A percentile compares a stretch with the other conserved stretches of the same genome.
These are phyloP conservation scores for Leccinellum rugosiceps DNA, from an alignment of 768 basidiomycete genomes.

Conservation along the genomic window DNA sequence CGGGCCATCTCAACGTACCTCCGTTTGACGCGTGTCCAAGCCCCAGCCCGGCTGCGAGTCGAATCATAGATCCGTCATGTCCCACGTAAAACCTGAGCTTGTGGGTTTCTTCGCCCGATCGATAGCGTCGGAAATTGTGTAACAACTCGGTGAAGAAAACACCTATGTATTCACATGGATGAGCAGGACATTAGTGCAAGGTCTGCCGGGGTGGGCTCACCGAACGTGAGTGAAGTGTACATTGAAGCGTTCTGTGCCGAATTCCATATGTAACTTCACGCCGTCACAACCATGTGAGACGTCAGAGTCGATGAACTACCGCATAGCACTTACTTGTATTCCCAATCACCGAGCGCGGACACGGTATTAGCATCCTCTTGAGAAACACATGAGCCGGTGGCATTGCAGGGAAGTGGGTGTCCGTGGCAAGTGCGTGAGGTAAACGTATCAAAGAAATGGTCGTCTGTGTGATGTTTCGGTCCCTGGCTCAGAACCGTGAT, in stretches of 20 bases:
- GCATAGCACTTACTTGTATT: slow-evolving; percentile 43
- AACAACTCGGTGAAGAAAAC: slow-evolving; percentile 46
- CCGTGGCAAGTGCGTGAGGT: slow-evolving; percentile 45
- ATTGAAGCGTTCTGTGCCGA: slow-evolving; percentile 40
- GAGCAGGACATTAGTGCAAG: not conserved
- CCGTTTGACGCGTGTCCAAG: slow-evolving; percentile 29
- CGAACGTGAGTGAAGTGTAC: slow-evolving; percentile 45
- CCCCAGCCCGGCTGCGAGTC: slow-evolving; percentile 39
- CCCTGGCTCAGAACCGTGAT: not conserved
- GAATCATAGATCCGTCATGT: slow-evolving; percentile 47
- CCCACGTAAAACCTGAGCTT: slow-evolving; percentile 44
- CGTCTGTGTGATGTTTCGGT: slow-evolving; percentile 9
- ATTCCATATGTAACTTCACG: slow-evolving; percentile 47
- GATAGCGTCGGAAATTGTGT: slow-evolving; percentile 37
- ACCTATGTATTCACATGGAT: slow-evolving; percentile 24
- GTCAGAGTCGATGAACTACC: not conserved
- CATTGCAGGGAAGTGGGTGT: slow-evolving; percentile 41
- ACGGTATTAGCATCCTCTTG: slow-evolving; percentile 47
- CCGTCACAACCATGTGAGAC: not conserved
- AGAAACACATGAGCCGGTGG: slow-evolving; percentile 39
- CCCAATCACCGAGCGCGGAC: slow-evolving; percentile 58
- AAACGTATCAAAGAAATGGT: slow-evolving; percentile 54
- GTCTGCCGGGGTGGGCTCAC: slow-evolving; percentile 20
- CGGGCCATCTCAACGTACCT: slow-evolving; percentile 42
- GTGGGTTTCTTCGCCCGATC: slow-evolving; percentile 30